Base-by-base conservation (phyloP, 1,284 basidiomycete genomes). In the Apiotrichum montevideense region DNA sequence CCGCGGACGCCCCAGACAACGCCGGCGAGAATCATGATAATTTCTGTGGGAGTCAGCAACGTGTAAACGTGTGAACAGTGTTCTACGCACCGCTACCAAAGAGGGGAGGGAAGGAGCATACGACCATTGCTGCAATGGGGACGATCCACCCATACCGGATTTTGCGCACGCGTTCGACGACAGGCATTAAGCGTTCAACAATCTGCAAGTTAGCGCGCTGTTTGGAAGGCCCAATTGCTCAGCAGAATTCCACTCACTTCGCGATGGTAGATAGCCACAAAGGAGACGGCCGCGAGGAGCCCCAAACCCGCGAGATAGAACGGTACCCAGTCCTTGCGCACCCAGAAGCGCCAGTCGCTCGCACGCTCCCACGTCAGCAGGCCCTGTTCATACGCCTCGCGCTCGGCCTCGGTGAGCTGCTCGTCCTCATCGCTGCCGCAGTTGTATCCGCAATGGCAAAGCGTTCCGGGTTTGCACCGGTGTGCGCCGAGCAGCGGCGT, bases 101-200 rank as follows among this genome's bases (percentile, higher is more conserved):
- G 1, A 78, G 60, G 0, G 77, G 77, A 0, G 77, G 77, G 64
- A 79, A 77, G 9, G 69, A 72, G 43, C 78, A 63, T 42, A 77
- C 68, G 56, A 77, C 67, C 37, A 78, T 66, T 34, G 74, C 65
- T 6, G 62, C 66, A 34, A 72, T 68, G 3, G 75, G 74, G 11
- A 73, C 67, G 29, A 67, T 39, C 63, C 69, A 77, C 6, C 72
- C 72, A 10, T 56, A 67, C n/a, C 57, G 57, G 33, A 66, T 33
- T 6, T 51, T 39, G 11, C 58, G 54, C 46, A 69, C 32, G 13
- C 56, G 54, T 32, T 56, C 55, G 21, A 63, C 65, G 29, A 66
- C 53, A 5, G 69, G 69, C 45, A 63, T 64, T 29, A 71, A 55
- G 56, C 54, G 62, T 39, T 65, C 52, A 50, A 69, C 66, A 51